Evolutionary conservation across 2,329 filamentous ascomycete genomes (phyloP).

Genomic region (Exserohilum rostratum): DNA sequence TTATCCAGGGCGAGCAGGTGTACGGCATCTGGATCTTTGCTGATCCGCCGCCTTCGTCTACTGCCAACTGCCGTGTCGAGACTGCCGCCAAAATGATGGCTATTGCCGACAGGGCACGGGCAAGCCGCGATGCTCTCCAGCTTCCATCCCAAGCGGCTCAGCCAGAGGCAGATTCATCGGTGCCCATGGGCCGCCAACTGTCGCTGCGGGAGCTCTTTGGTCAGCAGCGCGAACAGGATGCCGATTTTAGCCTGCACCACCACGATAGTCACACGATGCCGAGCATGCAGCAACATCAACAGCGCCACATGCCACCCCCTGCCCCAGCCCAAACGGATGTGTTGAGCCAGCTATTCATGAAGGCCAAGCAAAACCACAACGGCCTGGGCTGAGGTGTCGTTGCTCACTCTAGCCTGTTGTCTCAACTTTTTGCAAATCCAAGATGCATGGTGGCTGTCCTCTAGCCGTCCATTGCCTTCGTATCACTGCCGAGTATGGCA

Average conservation of each 20-base stretch:
- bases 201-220: constrained; percentile 62
- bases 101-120: constrained; percentile 59
- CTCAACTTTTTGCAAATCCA: too few relatives aligned
- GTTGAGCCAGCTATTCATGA: constrained; percentile 44
- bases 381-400: constrained; percentile 31
- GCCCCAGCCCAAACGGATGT: constrained; percentile 34
- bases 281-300: constrained; percentile 49
- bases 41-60: constrained; percentile 63
- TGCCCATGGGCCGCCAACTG: constrained; percentile 60
- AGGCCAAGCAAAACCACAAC: constrained; percentile 46
- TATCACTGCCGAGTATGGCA: too few relatives aligned
- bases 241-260: constrained; percentile 57
- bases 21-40: constrained; percentile 70
- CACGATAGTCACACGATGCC: constrained; percentile 43
- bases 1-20: constrained; percentile 57
- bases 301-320: constrained; percentile 32
- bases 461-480: too few relatives aligned
- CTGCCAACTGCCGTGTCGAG: constrained; percentile 57
- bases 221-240: constrained; percentile 59
- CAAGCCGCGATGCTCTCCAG: constrained; percentile 54
- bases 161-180: constrained; percentile 40
- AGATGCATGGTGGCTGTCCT: too few relatives aligned
- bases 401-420: background rate
- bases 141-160: constrained; percentile 37
- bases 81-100: constrained; percentile 62